Evolutionary conservation across 192 early-diverging fungal species (phyloP).

Genomic region (Powellomyces hirtus): DNA sequence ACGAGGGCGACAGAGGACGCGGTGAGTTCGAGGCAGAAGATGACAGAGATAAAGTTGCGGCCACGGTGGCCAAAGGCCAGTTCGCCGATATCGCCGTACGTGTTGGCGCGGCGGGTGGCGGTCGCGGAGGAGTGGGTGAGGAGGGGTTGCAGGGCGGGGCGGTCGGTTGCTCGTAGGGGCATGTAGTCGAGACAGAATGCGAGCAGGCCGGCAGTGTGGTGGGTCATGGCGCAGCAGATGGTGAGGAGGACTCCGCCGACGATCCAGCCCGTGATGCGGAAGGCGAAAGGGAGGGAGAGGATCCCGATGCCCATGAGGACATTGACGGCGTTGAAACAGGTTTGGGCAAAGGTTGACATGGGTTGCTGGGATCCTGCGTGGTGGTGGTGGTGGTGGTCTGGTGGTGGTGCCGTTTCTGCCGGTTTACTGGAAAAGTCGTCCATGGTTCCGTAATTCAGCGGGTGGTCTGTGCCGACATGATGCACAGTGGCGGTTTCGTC

Average conservation of each 20-base stretch:
- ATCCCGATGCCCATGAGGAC: conserved; percentile 60
- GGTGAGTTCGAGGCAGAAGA: conserved; percentile 50
- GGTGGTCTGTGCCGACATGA: not conserved
- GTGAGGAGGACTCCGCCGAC: conserved; percentile 48
- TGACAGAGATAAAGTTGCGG: conserved; percentile 34
- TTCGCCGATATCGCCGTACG: conserved; percentile 41
- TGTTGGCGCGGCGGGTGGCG: not conserved
- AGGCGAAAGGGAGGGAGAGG: conserved; percentile 59
- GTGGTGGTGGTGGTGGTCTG: not conserved
- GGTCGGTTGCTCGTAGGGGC: conserved; percentile 13
- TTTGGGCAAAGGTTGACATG: conserved; percentile 22
- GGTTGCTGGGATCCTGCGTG: not conserved
- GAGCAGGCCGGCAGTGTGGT: conserved; percentile 27
- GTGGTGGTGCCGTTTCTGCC: not conserved
- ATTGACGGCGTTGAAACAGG: conserved; percentile 35
- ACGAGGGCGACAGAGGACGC: conserved; percentile 42
- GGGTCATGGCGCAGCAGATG: conserved; percentile 18
- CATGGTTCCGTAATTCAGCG: not conserved
- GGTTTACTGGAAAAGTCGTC: not conserved
- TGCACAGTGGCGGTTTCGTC: not conserved
- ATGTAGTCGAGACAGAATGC: conserved; percentile 7
- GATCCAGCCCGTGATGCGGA: conserved; percentile 59
- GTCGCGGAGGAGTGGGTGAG: not conserved
- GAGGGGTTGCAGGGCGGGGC: not conserved
- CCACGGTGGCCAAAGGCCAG: conserved; percentile 42